Percentiles rank a stretch among this genome's conserved stretches.
Evolutionary conservation across 768 basidiomycete genomes (phyloP).

Genomic region (Holtermannia corniformis): DNA sequence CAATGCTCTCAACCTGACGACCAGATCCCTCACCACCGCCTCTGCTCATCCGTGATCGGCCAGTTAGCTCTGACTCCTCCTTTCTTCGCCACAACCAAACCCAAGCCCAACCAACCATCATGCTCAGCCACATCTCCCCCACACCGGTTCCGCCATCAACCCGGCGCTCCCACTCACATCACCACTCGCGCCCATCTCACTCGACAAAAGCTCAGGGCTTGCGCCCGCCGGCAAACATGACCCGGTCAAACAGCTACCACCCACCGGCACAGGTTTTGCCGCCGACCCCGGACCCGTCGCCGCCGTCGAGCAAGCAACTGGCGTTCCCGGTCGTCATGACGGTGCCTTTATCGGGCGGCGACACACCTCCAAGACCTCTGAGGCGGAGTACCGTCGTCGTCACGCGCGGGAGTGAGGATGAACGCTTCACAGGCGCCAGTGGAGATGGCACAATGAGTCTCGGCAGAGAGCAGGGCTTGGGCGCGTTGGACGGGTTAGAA

Average conservation of each 20-base stretch:
- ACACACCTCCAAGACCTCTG: background rate
- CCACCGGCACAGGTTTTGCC: slow-evolving; percentile 10
- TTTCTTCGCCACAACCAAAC: background rate
- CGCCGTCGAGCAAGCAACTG: slow-evolving; percentile 20
- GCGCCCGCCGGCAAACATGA: background rate
- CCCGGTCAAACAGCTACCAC: slow-evolving; percentile 9
- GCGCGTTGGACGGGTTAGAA: slow-evolving; percentile 30
- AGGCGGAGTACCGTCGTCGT: background rate
- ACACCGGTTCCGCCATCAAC: background rate
- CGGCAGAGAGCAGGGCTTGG: slow-evolving; percentile 13
- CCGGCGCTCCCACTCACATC: background rate
- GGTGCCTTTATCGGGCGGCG: slow-evolving; percentile 23
- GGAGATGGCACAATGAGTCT: background rate
- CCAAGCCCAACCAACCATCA: background rate
- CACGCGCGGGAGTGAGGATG: background rate
- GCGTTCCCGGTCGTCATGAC: slow-evolving; percentile 20
- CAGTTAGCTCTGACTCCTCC: too few species aligned
- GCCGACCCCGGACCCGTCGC: slow-evolving; percentile 24
- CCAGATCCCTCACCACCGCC: too few species aligned
- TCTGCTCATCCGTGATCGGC: too few species aligned
- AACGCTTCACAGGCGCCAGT: background rate
- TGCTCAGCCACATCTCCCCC: background rate
- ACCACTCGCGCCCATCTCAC: background rate
- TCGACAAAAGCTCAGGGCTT: background rate
- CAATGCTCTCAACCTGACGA: too few species aligned